Conservation (phyloP, 257 asterid genomes). For the Solanum sitiens region DNA sequence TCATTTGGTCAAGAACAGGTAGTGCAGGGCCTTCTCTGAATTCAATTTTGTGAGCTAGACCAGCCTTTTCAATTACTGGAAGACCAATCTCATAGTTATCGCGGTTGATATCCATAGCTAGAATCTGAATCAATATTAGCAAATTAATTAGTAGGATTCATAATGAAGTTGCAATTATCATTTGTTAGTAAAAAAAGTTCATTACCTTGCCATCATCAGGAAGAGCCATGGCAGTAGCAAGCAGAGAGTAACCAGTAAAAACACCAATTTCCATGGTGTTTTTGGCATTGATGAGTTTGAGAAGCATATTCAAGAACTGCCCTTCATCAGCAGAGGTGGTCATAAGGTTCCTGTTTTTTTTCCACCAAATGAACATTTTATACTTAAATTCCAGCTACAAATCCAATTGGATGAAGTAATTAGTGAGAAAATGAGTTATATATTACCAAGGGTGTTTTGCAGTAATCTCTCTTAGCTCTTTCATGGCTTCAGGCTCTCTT, state of each 20-base stretch:
- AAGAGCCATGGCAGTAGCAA: slow-evolving; percentile 46
- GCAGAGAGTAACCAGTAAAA: slow-evolving; percentile 56
- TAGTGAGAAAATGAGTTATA: background rate
- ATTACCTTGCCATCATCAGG: slow-evolving; percentile 45
- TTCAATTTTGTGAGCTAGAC: slow-evolving; percentile 33
- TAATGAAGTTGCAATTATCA: no score
- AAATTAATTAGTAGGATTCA: background rate
- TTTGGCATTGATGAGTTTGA: slow-evolving; percentile 48
- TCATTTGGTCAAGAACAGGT: slow-evolving; percentile 8
- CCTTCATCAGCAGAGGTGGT: slow-evolving; percentile 58
- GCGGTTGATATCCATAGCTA: slow-evolving; percentile 43
- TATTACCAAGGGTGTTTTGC: slow-evolving; percentile 13
- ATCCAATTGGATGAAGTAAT: background rate
- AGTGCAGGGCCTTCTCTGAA: slow-evolving; percentile 18
- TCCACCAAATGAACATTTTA: background rate
- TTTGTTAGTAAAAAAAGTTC: background rate
- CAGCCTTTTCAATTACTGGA: slow-evolving; percentile 45
- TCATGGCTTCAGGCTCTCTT: slow-evolving; percentile 32
- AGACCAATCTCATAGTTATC: slow-evolving; percentile 41
- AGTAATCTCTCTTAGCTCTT: slow-evolving; percentile 24
- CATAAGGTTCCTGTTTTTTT: slow-evolving; percentile 30
- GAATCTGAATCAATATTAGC: slow-evolving; percentile 9
- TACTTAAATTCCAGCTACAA: background rate
- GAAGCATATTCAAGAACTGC: slow-evolving; percentile 33
- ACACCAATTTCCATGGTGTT: slow-evolving; percentile 50